Conservation (phyloP, 108 stramenopile genomes). For the Discostella pseudostelligera region DNA sequence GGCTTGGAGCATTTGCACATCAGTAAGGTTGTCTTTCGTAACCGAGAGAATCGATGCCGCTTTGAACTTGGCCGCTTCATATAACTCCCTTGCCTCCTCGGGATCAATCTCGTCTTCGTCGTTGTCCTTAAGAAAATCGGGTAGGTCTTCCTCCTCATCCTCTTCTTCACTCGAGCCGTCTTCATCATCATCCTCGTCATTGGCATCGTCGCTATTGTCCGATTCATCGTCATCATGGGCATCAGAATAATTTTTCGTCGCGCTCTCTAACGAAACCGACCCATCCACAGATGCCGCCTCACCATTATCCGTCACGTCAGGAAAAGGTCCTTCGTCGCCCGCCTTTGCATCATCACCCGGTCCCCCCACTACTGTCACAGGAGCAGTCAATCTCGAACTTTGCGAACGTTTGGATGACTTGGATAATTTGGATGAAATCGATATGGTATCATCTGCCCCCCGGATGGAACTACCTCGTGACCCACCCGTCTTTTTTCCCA, state of each 20-base stretch:
- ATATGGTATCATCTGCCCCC: constrained; percentile 23
- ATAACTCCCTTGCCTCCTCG: constrained; percentile 31
- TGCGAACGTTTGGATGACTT: constrained; percentile 30
- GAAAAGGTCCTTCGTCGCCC: constrained; percentile 20
- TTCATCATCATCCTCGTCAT: constrained; percentile 13
- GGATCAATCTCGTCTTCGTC: constrained; percentile 36
- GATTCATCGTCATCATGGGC: constrained; percentile 25
- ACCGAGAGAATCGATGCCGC: constrained; percentile 47
- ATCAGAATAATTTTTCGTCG: constrained; percentile 14
- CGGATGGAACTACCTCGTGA: constrained; percentile 13
- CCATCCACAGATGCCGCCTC: constrained; percentile 39
- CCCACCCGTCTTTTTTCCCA: constrained; percentile 26
- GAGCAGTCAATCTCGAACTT: constrained; percentile 10
- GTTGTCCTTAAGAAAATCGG: constrained; percentile 40
- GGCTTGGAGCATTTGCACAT: constrained; percentile 52
- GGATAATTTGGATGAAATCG: constrained; percentile 36
- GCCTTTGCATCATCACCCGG: neutral
- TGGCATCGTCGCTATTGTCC: constrained; percentile 19
- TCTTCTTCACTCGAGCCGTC: constrained; percentile 23
- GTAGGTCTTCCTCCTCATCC: constrained; percentile 41
- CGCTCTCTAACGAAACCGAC: constrained; percentile 27
- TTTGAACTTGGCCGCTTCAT: constrained; percentile 44
- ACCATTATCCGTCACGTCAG: constrained; percentile 24
- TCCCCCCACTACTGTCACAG: constrained; percentile 21
- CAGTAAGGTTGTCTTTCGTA: constrained; percentile 39